phyloP scores from a whole-genome alignment of 306 rosid species.

The Morella rubra region DNA sequence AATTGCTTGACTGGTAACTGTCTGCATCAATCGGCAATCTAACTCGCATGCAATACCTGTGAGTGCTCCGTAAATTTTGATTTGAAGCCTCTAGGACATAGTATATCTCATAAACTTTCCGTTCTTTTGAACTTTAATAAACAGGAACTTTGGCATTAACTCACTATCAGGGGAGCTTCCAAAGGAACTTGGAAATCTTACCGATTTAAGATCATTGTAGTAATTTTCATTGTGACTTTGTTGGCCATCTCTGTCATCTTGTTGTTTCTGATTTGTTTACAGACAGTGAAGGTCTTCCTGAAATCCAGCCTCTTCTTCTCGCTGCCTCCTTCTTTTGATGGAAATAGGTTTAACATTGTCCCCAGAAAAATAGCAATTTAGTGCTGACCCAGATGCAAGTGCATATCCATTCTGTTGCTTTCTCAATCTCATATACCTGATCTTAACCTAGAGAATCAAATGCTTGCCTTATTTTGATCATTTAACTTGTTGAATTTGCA shows the following conservation, averaged over 20 bases:
- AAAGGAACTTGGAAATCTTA: slow-evolving; percentile 61
- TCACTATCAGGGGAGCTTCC: slow-evolving; percentile 72
- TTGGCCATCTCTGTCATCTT: background rate
- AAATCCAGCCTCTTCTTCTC: background rate
- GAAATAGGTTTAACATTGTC: background rate
- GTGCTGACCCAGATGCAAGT: no score
- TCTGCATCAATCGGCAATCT: no score
- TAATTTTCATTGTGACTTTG: no score
- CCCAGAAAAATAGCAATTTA: background rate
- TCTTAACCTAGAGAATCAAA: background rate
- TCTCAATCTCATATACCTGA: background rate
- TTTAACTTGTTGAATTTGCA: slow-evolving; percentile 30
- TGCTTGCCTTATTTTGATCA: background rate
- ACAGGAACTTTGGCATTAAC: slow-evolving; percentile 61
- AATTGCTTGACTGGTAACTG: no score
- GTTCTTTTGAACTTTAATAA: slow-evolving; percentile 8
- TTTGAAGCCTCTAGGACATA: background rate
- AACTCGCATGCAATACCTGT: no score
- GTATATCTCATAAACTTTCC: background rate
- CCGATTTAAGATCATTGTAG: slow-evolving; percentile 46
- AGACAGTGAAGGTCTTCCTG: background rate
- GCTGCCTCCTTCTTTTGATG: background rate
- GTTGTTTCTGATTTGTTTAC: background rate
- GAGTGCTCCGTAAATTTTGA: no score
- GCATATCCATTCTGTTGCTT: background rate